Evolutionary conservation across 768 basidiomycete species (phyloP).

Genomic region (Suillus weaverae): DNA sequence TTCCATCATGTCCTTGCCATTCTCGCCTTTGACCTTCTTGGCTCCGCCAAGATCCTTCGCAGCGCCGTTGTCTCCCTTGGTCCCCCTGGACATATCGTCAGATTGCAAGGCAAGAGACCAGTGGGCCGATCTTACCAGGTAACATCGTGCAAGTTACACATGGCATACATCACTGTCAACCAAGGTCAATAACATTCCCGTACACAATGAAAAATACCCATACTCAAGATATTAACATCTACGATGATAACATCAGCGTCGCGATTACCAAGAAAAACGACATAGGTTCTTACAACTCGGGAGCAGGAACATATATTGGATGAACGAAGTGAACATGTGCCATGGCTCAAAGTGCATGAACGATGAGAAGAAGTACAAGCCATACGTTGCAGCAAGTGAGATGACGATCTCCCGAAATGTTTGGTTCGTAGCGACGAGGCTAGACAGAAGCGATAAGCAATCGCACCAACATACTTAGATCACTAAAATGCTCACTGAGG

Average conservation of each 20-base stretch:
- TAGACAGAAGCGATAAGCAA: slow-evolving; percentile 30
- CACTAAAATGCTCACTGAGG: slow-evolving; percentile 50
- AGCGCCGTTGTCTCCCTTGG: slow-evolving; percentile 88
- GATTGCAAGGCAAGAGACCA: not conserved
- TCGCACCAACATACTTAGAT: not conserved
- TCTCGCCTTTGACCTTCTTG: slow-evolving; percentile 82
- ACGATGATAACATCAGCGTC: slow-evolving; percentile 14
- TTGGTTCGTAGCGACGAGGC: slow-evolving; percentile 61
- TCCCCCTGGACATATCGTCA: slow-evolving; percentile 55
- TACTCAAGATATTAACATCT: slow-evolving; percentile 82
- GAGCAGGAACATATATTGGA: slow-evolving; percentile 89
- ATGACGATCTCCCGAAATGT: slow-evolving; percentile 85
- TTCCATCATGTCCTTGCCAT: slow-evolving; percentile 86
- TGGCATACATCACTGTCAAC: slow-evolving; percentile 80
- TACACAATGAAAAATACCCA: slow-evolving; percentile 18
- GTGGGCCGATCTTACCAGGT: slow-evolving; percentile 48
- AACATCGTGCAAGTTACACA: slow-evolving; percentile 91
- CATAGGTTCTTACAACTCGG: slow-evolving; percentile 56
- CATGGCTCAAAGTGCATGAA: slow-evolving; percentile 92
- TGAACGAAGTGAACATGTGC: slow-evolving; percentile 95
- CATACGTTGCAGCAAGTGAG: slow-evolving; percentile 74
- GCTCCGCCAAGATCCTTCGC: slow-evolving; percentile 88
- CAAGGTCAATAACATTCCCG: not conserved
- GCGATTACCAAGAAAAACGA: not conserved
- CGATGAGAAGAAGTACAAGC: slow-evolving; percentile 83